Conservation (phyloP, 345 rosid species). For the Syzygium jambos region DNA sequence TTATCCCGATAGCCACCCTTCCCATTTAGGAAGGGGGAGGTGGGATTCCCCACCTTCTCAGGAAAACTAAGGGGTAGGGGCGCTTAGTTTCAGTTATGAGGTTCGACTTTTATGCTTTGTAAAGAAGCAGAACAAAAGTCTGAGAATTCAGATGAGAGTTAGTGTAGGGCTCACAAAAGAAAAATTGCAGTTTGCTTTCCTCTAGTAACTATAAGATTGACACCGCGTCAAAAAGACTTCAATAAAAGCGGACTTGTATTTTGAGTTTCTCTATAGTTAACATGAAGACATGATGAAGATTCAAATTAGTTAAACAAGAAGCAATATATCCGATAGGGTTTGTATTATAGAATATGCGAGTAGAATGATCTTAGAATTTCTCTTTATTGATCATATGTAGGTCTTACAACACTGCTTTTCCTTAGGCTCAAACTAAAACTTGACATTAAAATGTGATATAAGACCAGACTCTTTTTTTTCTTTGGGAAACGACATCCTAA, state of each 20-base stretch:
- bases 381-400: neutral
- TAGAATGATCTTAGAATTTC: neutral
- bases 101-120: no score
- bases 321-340: neutral
- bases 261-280: neutral
- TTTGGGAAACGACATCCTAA: neutral
- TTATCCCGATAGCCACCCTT: no score
- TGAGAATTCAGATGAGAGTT: no score
- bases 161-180: no score
- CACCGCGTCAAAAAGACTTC: neutral
- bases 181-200: constrained; percentile 46
- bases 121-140: no score
- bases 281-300: neutral
- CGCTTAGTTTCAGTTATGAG: no score
- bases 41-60: no score
- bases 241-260: neutral
- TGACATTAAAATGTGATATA: neutral
- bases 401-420: neutral
- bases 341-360: neutral
- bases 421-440: neutral
- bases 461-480: neutral
- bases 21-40: no score
- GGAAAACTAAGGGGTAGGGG: no score
- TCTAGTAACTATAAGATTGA: constrained; percentile 30
- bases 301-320: neutral